Base-by-base conservation (phyloP, 164 flowering plant genomes). In the Malania oleifera region DNA sequence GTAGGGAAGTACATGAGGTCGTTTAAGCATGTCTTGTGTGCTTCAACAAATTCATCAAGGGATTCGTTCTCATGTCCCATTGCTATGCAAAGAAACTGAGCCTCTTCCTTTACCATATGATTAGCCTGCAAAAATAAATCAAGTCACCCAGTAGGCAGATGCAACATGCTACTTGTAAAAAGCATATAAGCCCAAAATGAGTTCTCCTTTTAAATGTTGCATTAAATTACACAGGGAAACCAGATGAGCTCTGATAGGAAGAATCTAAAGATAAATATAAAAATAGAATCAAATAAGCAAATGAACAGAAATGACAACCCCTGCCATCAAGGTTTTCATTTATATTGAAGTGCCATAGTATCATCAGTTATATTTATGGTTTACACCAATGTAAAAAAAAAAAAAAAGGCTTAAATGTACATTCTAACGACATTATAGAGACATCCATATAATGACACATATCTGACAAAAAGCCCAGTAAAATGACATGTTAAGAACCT, bases 1-100 rank as follows among this genome's bases (percentile, higher is more conserved):
- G 80, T 75, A 11, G 95, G 97, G 57, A 93, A 88, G 74, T 81
- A 93, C 93, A 88, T 82, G 55, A 93, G 85, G 77, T 90, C 99
- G 62, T 77, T 82, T 53, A 85, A 65, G 67, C 93, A 88, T 12
- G 96, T 83, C 48, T 61, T 80, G 66, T 84, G 99, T n/a, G 95
- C 96, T 70, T 83, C 92, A 60, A 78, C 77, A 82, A 82, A 93
- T 25, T 82, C 92, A 69, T 90, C 95, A 71, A 93, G 67, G 28
- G 91, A 70, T 61, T 81, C 93, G 59, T 67, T 64, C 67, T 86
- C 93, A 72, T 93, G 97, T 15, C 97, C 95, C 97, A 93, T 88
- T 64, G 99, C 89, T 52, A 73, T 78, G 38, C 89, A 83, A 39
- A 93, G 80, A 75, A 74, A 85, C 27, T 81, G 69, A 60, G 71